Conservation (phyloP, 306 rosid genomes). For the Rosa multiflora region DNA sequence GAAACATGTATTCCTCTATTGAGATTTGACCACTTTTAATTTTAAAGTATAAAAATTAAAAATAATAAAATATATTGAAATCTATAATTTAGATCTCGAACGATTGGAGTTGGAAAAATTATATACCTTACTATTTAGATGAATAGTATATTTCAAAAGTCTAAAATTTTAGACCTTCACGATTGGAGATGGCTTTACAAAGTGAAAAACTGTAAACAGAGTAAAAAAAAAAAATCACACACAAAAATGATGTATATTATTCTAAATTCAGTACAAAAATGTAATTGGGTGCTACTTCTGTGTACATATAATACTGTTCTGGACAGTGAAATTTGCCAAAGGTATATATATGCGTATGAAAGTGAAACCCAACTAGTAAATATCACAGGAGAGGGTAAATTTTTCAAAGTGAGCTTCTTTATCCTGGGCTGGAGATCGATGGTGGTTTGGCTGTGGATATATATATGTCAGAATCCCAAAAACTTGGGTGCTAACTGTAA, state of each 20-base stretch:
- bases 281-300: constrained; percentile 24
- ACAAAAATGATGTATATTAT: neutral
- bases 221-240: neutral
- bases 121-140: too few species aligned
- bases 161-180: too few species aligned
- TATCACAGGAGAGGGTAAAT: neutral
- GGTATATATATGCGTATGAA: constrained; percentile 3
- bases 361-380: constrained; percentile 13
- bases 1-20: too few species aligned
- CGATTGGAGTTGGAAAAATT: too few species aligned
- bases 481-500: constrained; percentile 44
- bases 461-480: constrained; percentile 47
- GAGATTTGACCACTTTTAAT: too few species aligned
- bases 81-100: too few species aligned
- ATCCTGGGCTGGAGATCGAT: neutral
- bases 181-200: neutral
- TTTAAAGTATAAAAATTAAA: too few species aligned
- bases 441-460: neutral
- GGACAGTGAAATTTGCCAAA: neutral
- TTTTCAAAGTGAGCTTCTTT: neutral
- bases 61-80: too few species aligned
- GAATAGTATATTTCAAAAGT: too few species aligned
- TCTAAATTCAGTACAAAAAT: constrained; percentile 4
- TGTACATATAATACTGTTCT: constrained; percentile 42
- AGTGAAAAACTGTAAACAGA: neutral